These are phyloP conservation scores for Deinandra increscens DNA, from an alignment of 129 eudicot species.

Conservation along the genomic window DNA sequence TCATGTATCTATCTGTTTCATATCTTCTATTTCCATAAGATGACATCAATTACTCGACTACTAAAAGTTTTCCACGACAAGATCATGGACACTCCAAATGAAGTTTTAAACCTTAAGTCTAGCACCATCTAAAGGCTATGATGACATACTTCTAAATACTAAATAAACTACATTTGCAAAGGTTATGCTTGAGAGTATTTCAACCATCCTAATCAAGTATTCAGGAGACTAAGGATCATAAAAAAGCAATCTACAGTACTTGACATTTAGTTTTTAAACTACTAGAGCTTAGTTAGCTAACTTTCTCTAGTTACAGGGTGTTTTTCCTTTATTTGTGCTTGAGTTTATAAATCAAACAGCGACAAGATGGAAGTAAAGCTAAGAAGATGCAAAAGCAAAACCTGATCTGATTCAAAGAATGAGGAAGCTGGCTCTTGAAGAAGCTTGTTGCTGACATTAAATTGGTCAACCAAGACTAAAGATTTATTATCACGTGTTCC, in stretches of 20 bases:
- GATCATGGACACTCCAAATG: background rate
- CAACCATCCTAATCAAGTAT: constrained; percentile 12
- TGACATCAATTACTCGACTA: background rate
- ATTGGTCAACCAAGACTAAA: constrained; percentile 39
- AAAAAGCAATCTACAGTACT: background rate
- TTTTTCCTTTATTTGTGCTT: background rate
- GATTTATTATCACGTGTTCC: constrained; percentile 30
- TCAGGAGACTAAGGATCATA: background rate
- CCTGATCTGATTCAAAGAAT: constrained; percentile 53
- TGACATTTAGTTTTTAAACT: background rate
- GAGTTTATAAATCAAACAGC: constrained; percentile 20
- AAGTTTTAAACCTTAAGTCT: background rate
- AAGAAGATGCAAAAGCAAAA: constrained; percentile 22
- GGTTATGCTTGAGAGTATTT: background rate
- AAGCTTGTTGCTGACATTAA: constrained; percentile 53
- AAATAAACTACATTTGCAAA: constrained; percentile 3
- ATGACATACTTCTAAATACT: constrained; percentile 6
- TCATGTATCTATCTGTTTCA: constrained; percentile 14
- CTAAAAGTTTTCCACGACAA: background rate
- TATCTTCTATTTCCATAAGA: constrained; percentile 14
- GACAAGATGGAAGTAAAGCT: constrained; percentile 15
- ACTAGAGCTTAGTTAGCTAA: background rate
- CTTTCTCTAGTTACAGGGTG: background rate
- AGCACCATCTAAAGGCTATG: background rate
- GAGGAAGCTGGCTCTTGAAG: constrained; percentile 44